Evolutionary conservation across 78 protist genomes (phyloP).

Genomic region (Anaeramoeba flamelloides): DNA sequence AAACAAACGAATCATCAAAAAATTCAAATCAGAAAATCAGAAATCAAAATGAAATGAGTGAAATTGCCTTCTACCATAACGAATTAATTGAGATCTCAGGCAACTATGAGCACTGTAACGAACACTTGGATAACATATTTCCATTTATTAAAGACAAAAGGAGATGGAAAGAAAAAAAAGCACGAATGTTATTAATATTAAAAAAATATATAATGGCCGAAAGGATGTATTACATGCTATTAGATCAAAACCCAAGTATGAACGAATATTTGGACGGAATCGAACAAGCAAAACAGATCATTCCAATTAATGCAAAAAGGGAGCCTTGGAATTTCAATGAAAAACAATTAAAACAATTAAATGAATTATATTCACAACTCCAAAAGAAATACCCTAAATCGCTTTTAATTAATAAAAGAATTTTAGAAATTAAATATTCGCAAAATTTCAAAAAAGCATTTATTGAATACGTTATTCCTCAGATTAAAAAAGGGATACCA

Average conservation of each 20-base stretch:
- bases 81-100: no score
- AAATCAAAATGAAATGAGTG: no score
- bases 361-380: slow-evolving; percentile 9
- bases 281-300: neutral
- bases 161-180: neutral
- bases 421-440: slow-evolving; percentile 9
- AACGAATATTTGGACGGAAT: slow-evolving; percentile 20
- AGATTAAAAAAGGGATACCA: slow-evolving; percentile 12
- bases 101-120: neutral
- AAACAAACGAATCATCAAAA: no score
- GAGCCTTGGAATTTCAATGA: neutral
- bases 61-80: no score
- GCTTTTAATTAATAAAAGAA: neutral
- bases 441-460: neutral
- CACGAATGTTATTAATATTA: neutral
- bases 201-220: neutral
- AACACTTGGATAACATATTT: neutral
- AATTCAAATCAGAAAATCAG: no score
- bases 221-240: neutral
- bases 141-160: neutral
- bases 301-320: neutral
- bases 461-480: neutral
- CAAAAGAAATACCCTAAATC: slow-evolving; percentile 11
- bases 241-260: slow-evolving; percentile 39
- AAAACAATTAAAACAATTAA: neutral